phyloP scores from a whole-genome alignment of 2,329 filamentous ascomycete species.

The Sporothrix globosa region DNA sequence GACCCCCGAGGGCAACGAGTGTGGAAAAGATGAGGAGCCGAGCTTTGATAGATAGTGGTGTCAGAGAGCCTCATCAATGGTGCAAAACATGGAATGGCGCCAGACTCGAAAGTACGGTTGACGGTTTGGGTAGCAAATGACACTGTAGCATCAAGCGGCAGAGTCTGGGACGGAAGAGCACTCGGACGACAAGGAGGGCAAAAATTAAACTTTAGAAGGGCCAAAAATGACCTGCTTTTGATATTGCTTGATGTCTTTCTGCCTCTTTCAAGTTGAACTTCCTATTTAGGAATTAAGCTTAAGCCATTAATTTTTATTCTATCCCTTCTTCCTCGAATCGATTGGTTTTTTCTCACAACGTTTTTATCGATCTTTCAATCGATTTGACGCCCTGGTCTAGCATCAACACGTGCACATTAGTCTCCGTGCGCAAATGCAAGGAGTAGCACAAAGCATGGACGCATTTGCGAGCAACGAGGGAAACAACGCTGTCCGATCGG shows the following conservation, averaged over 20 bases:
- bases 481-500: not conserved
- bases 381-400: not conserved
- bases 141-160: conserved; percentile 13
- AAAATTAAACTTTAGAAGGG: too few species aligned
- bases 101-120: not conserved
- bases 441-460: not conserved
- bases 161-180: not conserved
- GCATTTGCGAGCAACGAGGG: not conserved
- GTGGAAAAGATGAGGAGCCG: not conserved
- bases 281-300: conserved; percentile 11
- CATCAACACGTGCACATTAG: not conserved
- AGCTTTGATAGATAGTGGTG: not conserved
- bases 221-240: too few species aligned
- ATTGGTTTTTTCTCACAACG: not conserved
- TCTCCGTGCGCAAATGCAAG: not conserved
- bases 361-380: not conserved
- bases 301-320: not conserved
- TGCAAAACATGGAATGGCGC: not conserved
- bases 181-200: too few species aligned
- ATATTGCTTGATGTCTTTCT: not conserved
- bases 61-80: not conserved
- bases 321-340: not conserved
- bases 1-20: not conserved
- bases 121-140: not conserved
- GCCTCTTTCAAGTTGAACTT: not conserved